Conservation (phyloP, 2,329 filamentous ascomycete genomes). For the Hymenoscyphus repandus region DNA sequence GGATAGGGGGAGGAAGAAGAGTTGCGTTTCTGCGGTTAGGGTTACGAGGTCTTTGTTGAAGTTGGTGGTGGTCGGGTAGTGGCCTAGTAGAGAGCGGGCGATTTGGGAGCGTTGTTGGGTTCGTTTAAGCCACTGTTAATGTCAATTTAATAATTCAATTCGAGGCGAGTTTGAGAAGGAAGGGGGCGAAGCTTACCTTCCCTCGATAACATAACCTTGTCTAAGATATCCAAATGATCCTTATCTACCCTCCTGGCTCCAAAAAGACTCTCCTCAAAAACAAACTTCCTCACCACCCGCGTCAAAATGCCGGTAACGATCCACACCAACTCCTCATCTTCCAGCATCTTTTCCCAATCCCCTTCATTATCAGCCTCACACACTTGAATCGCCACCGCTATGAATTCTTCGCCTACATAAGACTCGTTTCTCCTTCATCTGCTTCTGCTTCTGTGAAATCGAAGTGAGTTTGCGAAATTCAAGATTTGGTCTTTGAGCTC, state of each 20-base stretch:
- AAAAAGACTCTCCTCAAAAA: constrained; percentile 25
- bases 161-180: neutral
- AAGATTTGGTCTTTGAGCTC: constrained; percentile 8
- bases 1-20: constrained; percentile 26
- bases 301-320: constrained; percentile 23
- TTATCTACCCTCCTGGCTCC: constrained; percentile 19
- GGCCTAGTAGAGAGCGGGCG: constrained; percentile 17
- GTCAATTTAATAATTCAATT: constrained; percentile 6
- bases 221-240: constrained; percentile 19
- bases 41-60: constrained; percentile 43
- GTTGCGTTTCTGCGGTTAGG: constrained; percentile 45
- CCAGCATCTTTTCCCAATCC: constrained; percentile 25
- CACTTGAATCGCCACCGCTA: constrained; percentile 17
- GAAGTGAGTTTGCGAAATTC: constrained; percentile 14
- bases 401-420: constrained; percentile 17
- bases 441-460: constrained; percentile 9
- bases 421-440: constrained; percentile 13
- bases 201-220: constrained; percentile 17
- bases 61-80: constrained; percentile 13
- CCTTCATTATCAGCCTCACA: constrained; percentile 20
- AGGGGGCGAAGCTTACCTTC: constrained; percentile 18
- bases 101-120: constrained; percentile 17
- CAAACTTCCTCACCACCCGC: constrained; percentile 17
- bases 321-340: constrained; percentile 16
- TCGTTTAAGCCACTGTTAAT: constrained; percentile 20